Percentiles rank a stretch among this genome's conserved stretches.
phyloP scores from a whole-genome alignment of 2,329 filamentous ascomycete genomes.

The Massarina eburnea region DNA sequence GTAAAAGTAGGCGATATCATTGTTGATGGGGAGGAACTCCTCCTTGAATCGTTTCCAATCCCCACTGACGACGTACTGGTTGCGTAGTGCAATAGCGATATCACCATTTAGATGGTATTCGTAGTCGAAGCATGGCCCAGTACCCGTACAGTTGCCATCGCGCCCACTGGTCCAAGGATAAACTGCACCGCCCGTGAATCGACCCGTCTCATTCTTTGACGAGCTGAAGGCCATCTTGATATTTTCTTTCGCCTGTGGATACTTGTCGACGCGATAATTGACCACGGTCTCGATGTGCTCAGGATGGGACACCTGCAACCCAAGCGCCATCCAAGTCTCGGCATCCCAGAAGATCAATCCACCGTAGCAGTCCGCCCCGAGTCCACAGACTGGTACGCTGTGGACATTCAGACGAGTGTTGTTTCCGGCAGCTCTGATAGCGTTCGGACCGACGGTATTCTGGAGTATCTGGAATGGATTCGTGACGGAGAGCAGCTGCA shows the following conservation, averaged over 20 bases:
- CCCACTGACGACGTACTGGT: constrained; percentile 63
- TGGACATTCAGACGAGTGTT: constrained; percentile 59
- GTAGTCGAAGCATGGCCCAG: constrained; percentile 67
- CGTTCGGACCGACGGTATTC: constrained; percentile 57
- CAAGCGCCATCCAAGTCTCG: constrained; percentile 69
- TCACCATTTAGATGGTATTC: constrained; percentile 73
- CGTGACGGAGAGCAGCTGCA: constrained; percentile 57
- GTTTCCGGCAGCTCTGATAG: constrained; percentile 51
- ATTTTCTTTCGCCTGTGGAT: constrained; percentile 62
- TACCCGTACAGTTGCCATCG: constrained; percentile 67
- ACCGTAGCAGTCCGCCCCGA: constrained; percentile 68
- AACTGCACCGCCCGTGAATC: constrained; percentile 62
- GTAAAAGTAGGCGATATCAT: constrained; percentile 64
- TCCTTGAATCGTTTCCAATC: constrained; percentile 59
- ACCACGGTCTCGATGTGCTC: constrained; percentile 63
- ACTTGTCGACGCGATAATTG: constrained; percentile 63
- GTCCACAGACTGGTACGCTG: constrained; percentile 68
- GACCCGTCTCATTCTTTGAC: constrained; percentile 60
- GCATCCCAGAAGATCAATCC: constrained; percentile 69
- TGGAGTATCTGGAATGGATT: constrained; percentile 61
- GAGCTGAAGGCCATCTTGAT: constrained; percentile 57
- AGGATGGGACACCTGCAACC: constrained; percentile 65
- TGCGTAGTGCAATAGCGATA: constrained; percentile 64
- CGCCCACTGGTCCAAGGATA: constrained; percentile 70
- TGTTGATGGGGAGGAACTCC: constrained; percentile 63